Evolutionary conservation across 306 rosid species (phyloP), one percentile per base, ranked within the genome.

Genomic region (Begonia fuchsioides): DNA sequence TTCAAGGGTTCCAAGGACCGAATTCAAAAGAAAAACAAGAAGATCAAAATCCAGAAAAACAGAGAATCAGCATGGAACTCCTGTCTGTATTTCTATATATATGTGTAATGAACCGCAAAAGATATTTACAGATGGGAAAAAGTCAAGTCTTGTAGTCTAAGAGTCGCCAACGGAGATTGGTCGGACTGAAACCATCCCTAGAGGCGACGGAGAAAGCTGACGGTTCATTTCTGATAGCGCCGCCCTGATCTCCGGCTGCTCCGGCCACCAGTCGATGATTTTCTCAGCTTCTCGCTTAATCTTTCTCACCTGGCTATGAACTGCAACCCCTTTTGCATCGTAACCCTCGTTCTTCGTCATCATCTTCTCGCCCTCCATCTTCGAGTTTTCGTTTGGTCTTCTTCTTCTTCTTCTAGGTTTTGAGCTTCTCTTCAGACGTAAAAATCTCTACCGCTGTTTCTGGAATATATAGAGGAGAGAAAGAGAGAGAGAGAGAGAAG

Each of bases 241-340:
- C 5, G 69, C 74, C 64, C 71, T 75, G 15, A 75, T 55, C 77
- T 85, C 84, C 1, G 80, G 73, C 52, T 80, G 67, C 2, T 61
- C 79, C 7, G 79, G 69, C 32, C 68, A 47, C 92, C 68, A 63
- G 20, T 85, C 95, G 10, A 52, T 18, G 8, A 65, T 47, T 26
- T 76, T 67, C 64, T 75, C 82, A 12, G 87, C 80, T 67, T 85
- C 95, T 54, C 75, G 73, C 72, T 85, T 85, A 63, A 85, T 85
- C 82, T 78, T 85, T 57, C 66, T 55, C 59, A 85, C 82, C 51
- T 85, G 95, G 61, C 77, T 80, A 10, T 85, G 95, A 64, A 85
- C 59, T 1, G 77, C 76, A 8, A 68, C 67, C 35, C 64, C 73
- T 68, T 49, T 49, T 52, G 56, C 53, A 9, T 9, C 54, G 15